These are phyloP conservation scores for Penicillium lividum DNA, from an alignment of 495 filamentous ascomycete species.

Conservation along the genomic window DNA sequence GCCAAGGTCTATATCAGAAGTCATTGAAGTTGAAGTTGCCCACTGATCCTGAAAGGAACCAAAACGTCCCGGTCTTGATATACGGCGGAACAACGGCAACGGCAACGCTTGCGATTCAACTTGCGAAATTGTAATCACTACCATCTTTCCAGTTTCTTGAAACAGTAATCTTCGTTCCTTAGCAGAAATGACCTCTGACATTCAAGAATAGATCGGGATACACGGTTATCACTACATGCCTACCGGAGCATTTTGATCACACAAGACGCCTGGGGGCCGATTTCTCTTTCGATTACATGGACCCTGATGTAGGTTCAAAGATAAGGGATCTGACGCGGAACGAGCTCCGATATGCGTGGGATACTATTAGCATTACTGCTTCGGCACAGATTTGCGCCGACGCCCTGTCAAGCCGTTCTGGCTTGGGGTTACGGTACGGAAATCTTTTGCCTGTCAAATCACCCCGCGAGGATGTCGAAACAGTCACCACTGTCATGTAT, in stretches of 20 bases:
- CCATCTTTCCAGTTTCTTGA: too few species aligned
- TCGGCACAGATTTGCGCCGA: conserved; percentile 30
- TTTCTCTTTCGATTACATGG: conserved; percentile 35
- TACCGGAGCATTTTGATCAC: conserved; percentile 33
- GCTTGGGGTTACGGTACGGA: too few species aligned
- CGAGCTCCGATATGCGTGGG: conserved; percentile 32
- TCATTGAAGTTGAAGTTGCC: conserved; percentile 28
- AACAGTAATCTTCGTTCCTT: too few species aligned
- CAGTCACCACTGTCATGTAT: too few species aligned
- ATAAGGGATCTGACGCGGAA: conserved; percentile 33
- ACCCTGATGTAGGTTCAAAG: conserved; percentile 16
- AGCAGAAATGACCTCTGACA: too few species aligned
- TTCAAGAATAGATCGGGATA: conserved; percentile 23
- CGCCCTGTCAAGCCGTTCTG: conserved; percentile 24
- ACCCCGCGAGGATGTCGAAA: too few species aligned
- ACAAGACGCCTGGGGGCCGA: conserved; percentile 36
- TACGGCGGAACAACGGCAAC: conserved; percentile 54
- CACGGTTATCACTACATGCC: conserved; percentile 40
- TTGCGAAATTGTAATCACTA: conserved; percentile 36
- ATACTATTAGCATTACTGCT: conserved; percentile 29
- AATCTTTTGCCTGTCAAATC: too few species aligned
- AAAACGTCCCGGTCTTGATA: conserved; percentile 39
- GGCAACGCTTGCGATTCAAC: conserved; percentile 56
- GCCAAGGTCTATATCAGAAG: conserved; percentile 36
- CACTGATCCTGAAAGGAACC: conserved; percentile 1